Base-by-base conservation (phyloP, 2,329 filamentous ascomycete genomes). In the Escovopsis sp. region DNA sequence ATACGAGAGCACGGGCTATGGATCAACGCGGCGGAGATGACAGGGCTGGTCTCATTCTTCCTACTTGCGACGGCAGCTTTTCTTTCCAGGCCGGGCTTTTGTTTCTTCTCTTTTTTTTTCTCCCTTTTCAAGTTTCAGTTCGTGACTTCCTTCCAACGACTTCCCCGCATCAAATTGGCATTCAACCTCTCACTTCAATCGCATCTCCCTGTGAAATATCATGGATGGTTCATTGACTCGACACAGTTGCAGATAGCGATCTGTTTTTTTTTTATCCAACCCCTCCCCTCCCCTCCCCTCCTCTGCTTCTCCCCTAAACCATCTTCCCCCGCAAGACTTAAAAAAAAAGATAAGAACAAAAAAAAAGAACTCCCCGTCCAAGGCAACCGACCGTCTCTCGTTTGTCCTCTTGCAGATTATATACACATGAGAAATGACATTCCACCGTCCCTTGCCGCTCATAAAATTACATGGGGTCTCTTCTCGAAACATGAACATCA, bases 1-100 rank as follows among this genome's bases (percentile, higher is more conserved):
- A 41, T 70, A 81, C 51, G 72, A 81, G 50, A 83, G 78, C 51
- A 85, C 81, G 1, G 81, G 81, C 0, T 86, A 84, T 53, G 81
- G 81, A 8, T 80, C 76, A 8, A 85, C 81, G 0, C 73, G 65
- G 44, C 66, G 77, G 43, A 67, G 76, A 50, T 79, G 25, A 16
- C 15, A 37, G n/a, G n/a, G n/a, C n/a, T 15, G 9, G 12, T 13
- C 29, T 12, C 12, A n/a, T 27, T 33, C 25, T 12, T 35, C 24
- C 20, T n/a, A n/a, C n/a, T n/a, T n/a, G n/a, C n/a, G n/a, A n/a
- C n/a, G n/a, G n/a, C n/a, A n/a, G n/a, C n/a, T n/a, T n/a, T n/a
- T n/a, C n/a, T n/a, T n/a, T n/a, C n/a, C n/a, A n/a, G n/a, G n/a
- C n/a, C n/a, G n/a, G 20, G 20, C 20, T 20, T 20, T 20, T 4